Evolutionary conservation across 1,139 yeast genomes (phyloP), one percentile per base, ranked within the genome.

Genomic region (Lodderomyces elongisporus): DNA sequence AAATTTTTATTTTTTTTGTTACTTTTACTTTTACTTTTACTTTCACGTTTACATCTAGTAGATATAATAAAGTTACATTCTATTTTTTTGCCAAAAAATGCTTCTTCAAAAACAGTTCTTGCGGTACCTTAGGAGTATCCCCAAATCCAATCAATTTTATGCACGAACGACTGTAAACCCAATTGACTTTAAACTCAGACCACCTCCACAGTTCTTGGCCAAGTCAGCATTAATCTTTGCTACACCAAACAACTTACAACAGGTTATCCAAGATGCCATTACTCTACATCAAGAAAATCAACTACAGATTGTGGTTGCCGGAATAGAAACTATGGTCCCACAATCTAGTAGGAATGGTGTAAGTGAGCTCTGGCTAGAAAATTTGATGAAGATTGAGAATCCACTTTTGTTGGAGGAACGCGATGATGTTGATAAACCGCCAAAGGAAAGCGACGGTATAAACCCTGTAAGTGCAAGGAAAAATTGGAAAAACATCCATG

Each of bases 281-380:
- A 39, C 46, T 1, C 44, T 65, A n/a, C 47, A 54, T 41, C 52
- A 56, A 29, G 26, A 41, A 14, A 36, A 49, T 9, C 48, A 56
- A 5, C 31, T 70, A n/a, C 74, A 70, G 43, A 57, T 70, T 0
- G 49, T 70, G 5, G 72, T 68, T 9, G 76, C 74, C 0, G 74
- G 77, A 6, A 60, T 71, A 4, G 79, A 74, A 41, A 57, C 74
- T 2, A 58, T 71, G 10, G 51, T 45, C 5, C 68, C 66, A 14
- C n/a, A n/a, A n/a, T n/a, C n/a, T n/a, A 49, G 51, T 8, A 48
- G 72, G 27, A 54, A 64, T 40, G 79, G 76, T 0, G 49, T 70
- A 5, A 58, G 74, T 5, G 74, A 70, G 46, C 43, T 74, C 31
- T 75, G 79, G 79, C 44, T 64, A 22, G 64, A 63, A 27, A 48